Evolutionary conservation across 169 alveolate species (phyloP).

Genomic region (Perkinsus olseni): DNA sequence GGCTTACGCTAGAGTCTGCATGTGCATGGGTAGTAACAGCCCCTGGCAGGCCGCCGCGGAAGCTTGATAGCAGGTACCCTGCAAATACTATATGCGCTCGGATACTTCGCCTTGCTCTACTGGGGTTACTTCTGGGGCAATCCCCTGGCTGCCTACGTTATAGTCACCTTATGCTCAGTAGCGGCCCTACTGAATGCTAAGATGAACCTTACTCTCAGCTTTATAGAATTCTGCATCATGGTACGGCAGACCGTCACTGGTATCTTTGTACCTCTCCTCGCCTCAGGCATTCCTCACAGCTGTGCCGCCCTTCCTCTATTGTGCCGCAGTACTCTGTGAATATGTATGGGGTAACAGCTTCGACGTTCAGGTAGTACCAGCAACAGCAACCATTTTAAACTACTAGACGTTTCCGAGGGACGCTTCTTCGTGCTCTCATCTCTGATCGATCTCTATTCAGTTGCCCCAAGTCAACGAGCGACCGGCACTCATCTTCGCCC

Average conservation of each 20-base stretch:
- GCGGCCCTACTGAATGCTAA: neutral
- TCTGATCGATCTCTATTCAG: neutral
- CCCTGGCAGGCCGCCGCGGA: too few species aligned
- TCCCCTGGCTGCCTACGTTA: neutral
- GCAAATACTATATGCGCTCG: neutral
- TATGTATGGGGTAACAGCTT: neutral
- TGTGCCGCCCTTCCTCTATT: neutral
- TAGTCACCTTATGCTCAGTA: neutral
- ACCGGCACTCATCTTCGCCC: neutral
- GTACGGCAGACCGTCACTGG: neutral
- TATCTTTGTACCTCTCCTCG: neutral
- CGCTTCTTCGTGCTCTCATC: neutral
- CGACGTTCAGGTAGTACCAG: neutral
- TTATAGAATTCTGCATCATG: neutral
- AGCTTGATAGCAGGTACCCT: neutral
- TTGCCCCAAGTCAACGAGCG: neutral
- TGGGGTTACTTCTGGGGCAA: neutral
- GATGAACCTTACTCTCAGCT: neutral
- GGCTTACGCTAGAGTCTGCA: constrained; percentile 26
- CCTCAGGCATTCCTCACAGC: neutral
- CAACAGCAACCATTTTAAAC: too few species aligned
- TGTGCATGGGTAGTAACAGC: constrained; percentile 33
- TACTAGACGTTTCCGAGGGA: too few species aligned
- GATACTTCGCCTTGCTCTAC: neutral
- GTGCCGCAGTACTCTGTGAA: neutral